A percentile compares a stretch with the other conserved stretches of the same genome.
Evolutionary conservation across 2,329 filamentous ascomycete species (phyloP).

Genomic region (Calonectria henricotiae): DNA sequence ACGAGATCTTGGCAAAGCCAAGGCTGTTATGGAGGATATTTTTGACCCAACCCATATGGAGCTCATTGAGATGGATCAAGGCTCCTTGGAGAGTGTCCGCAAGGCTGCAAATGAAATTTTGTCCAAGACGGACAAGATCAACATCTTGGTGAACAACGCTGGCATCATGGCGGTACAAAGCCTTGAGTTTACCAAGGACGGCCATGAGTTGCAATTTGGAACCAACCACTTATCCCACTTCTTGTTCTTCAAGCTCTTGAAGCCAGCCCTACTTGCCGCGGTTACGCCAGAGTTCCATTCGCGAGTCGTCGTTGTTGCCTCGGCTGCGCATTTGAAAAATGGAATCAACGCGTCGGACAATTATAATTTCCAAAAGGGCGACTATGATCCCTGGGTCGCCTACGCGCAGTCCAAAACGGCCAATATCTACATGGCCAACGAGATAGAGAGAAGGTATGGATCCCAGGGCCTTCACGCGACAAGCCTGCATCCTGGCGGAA

Average conservation of each 20-base stretch:
- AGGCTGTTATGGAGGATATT: constrained; percentile 49
- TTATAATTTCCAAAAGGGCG: constrained; percentile 43
- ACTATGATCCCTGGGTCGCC: constrained; percentile 53
- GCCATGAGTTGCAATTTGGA: constrained; percentile 42
- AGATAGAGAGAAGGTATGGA: constrained; percentile 27
- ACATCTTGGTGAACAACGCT: constrained; percentile 50
- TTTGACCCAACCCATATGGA: constrained; percentile 15
- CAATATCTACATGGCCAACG: constrained; percentile 64
- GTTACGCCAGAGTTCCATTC: constrained; percentile 24
- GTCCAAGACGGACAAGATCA: constrained; percentile 15
- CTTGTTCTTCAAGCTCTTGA: constrained; percentile 36
- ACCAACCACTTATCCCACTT: constrained; percentile 46
- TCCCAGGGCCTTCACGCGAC: constrained; percentile 57
- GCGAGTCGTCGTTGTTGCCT: constrained; percentile 33
- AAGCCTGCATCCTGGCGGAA: constrained; percentile 50
- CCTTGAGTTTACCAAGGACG: constrained; percentile 36
- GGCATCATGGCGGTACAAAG: constrained; percentile 42
- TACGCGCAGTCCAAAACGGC: constrained; percentile 69
- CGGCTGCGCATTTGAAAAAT: background rate
- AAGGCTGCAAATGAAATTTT: background rate
- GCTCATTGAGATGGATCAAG: constrained; percentile 24
- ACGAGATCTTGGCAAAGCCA: constrained; percentile 56
- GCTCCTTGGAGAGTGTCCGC: constrained; percentile 26
- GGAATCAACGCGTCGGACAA: constrained; percentile 26
- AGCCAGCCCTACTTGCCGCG: constrained; percentile 24